Evolutionary conservation across 495 filamentous ascomycete species (phyloP), one percentile per base, ranked within the genome.

Genomic region (Neurospora pannonica): DNA sequence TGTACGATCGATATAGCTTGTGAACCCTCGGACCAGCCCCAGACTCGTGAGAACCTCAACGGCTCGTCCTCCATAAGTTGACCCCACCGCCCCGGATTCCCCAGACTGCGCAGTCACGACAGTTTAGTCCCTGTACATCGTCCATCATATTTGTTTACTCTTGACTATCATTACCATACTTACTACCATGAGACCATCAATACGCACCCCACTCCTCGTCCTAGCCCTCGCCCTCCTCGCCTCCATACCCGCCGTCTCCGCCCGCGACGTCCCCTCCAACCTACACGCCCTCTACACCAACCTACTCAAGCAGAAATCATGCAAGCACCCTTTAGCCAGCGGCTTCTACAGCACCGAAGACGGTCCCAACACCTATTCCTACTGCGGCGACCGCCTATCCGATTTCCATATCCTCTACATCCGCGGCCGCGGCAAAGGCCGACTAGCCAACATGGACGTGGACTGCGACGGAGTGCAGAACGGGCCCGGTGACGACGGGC

Each of bases 381-480:
- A 84, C 79, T 85, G 82, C 74, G 81, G 80, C 34, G 82, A 85
- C 75, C 79, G 80, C 71, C 71, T 81, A 10, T 17, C 74, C 8
- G 72, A 77, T 28, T 72, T 71, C 17, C 75, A 75, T 42, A 77
- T 84, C 71, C 79, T 85, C 76, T 86, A 81, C 73, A 71, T 84
- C 62, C 28, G 54, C 54, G 54, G 54, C 28, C 75, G 73, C 0
- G 71, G 75, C 54, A 17, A 17, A 4, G 80, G 80, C 36, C 72
- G 78, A 0, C 77, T 85, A 6, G 79, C 83, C 43, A 84, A 89
- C 79, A 90, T 92, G 88, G 90, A 92, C 76, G 83, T 93, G 46
- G 90, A 92, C 81, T 92, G 91, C 77, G 90, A 93, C 75, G 90
- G 90, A 5, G 77, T 80, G 0, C 84, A 87, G 70, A 79, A 82